A percentile compares a stretch with the other conserved stretches of the same genome.
phyloP scores from a whole-genome alignment of 495 filamentous ascomycete species.

The Terfezia boudieri region DNA sequence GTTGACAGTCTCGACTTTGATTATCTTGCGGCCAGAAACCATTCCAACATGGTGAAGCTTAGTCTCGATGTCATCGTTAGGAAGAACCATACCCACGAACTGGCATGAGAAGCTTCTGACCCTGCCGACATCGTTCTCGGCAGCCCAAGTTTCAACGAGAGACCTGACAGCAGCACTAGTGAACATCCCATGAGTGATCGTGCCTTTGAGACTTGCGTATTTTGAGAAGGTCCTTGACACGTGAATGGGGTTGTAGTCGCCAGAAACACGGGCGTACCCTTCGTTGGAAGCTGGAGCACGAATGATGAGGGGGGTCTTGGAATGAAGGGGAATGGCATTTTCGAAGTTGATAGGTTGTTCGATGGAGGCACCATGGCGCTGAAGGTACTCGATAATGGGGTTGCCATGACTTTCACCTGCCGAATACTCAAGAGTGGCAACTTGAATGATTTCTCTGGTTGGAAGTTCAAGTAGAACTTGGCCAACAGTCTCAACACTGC shows the following conservation, averaged over 20 bases:
- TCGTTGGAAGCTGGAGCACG: conserved; percentile 93
- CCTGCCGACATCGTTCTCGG: conserved; percentile 92
- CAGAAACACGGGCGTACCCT: conserved; percentile 90
- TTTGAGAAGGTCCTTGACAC: conserved; percentile 87
- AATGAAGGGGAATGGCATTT: conserved; percentile 84
- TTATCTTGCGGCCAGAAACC: conserved; percentile 94
- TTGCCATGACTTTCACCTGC: conserved; percentile 80
- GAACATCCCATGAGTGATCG: conserved; percentile 99
- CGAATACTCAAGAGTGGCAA: conserved; percentile 85
- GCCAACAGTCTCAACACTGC: conserved; percentile 74
- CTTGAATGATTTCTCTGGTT: conserved; percentile 93
- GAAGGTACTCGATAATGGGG: conserved; percentile 86
- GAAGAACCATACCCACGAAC: conserved; percentile 91
- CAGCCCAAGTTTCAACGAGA: conserved; percentile 97
- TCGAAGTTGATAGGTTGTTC: conserved; percentile 96
- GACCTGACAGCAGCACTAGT: conserved; percentile 92
- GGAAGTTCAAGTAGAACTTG: conserved; percentile 85
- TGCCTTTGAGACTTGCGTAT: conserved; percentile 86
- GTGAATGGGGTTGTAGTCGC: conserved; percentile 97
- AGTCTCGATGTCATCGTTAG: conserved; percentile 83
- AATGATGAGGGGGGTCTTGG: conserved; percentile 66
- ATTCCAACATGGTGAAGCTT: conserved; percentile 92
- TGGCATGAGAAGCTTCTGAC: conserved; percentile 91
- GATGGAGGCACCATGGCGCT: conserved; percentile 75
- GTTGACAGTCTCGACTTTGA: conserved; percentile 90